These are phyloP conservation scores for Claviceps digitariae DNA, from an alignment of 2,329 filamentous ascomycete species.

Conservation along the genomic window DNA sequence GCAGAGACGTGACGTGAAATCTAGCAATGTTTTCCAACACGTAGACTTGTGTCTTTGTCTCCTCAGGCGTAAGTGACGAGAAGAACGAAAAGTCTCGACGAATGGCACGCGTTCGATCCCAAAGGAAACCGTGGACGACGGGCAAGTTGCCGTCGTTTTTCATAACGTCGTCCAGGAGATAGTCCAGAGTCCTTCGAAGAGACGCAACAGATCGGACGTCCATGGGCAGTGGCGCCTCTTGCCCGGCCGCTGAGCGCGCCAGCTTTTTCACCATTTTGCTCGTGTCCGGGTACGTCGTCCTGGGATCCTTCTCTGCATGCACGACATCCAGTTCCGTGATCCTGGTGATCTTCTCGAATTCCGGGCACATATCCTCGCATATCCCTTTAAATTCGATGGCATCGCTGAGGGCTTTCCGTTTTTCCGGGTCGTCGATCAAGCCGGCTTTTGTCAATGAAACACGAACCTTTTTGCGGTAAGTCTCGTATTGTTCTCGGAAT, in stretches of 20 bases:
- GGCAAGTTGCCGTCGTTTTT: conserved; percentile 40
- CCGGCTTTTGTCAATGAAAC: conserved; percentile 43
- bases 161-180: conserved; percentile 47
- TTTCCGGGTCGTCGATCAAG: conserved; percentile 51
- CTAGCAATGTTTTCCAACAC: conserved; percentile 52
- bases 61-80: conserved; percentile 41
- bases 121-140: conserved; percentile 47
- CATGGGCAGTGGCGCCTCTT: conserved; percentile 53
- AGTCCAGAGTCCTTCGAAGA: conserved; percentile 46
- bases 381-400: conserved; percentile 55
- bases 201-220: conserved; percentile 50
- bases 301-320: conserved; percentile 36
- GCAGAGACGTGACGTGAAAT: conserved; percentile 52
- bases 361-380: conserved; percentile 57
- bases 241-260: conserved; percentile 53
- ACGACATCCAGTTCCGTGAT: conserved; percentile 49
- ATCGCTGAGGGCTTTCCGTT: conserved; percentile 46
- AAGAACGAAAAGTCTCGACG: conserved; percentile 57
- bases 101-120: conserved; percentile 55
- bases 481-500: conserved; percentile 42
- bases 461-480: conserved; percentile 43
- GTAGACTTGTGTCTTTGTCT: conserved; percentile 46
- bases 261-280: conserved; percentile 52
- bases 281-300: conserved; percentile 32
- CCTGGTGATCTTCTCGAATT: conserved; percentile 49